Conservation (phyloP, 768 basidiomycete species). For the Zangia roseola region DNA sequence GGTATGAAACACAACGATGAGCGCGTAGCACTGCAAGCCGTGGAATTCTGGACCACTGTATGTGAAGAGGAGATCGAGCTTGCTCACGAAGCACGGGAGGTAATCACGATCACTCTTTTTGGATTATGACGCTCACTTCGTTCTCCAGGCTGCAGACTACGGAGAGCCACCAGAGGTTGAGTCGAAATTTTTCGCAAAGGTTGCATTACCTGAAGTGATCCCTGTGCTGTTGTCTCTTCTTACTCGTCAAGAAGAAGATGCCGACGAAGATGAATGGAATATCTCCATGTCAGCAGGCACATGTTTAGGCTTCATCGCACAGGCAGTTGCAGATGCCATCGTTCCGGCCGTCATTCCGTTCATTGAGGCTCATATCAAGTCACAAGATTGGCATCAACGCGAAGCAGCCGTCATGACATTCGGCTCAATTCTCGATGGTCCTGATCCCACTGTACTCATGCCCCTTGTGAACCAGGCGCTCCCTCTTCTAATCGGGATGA, state of each 20-base stretch:
- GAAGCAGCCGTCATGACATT: slow-evolving; percentile 99
- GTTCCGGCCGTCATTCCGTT: slow-evolving; percentile 95
- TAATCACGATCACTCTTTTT: slow-evolving; percentile 30
- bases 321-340: slow-evolving; percentile 86
- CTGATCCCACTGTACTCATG: slow-evolving; percentile 81
- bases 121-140: slow-evolving; percentile 5
- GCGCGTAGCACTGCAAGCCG: slow-evolving; percentile 89
- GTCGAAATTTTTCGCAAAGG: slow-evolving; percentile 89
- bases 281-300: slow-evolving; percentile 96
- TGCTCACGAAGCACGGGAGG: slow-evolving; percentile 88
- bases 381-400: slow-evolving; percentile 89
- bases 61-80: slow-evolving; percentile 97
- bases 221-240: slow-evolving; percentile 89
- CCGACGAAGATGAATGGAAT: slow-evolving; percentile 99
- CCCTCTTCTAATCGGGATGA: slow-evolving; percentile 93
- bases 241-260: slow-evolving; percentile 93
- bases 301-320: slow-evolving; percentile 84
- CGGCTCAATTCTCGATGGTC: slow-evolving; percentile 95
- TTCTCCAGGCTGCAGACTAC: slow-evolving; percentile 76
- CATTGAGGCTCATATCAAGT: slow-evolving; percentile 94
- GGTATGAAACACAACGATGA: slow-evolving; percentile 96
- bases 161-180: slow-evolving; percentile 84
- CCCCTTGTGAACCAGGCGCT: slow-evolving; percentile 94
- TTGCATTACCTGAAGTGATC: slow-evolving; percentile 91
- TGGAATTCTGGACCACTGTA: slow-evolving; percentile 99